phyloP scores from a whole-genome alignment of 371 early-diverging fungal genomes.

The Mucor racemosus region DNA sequence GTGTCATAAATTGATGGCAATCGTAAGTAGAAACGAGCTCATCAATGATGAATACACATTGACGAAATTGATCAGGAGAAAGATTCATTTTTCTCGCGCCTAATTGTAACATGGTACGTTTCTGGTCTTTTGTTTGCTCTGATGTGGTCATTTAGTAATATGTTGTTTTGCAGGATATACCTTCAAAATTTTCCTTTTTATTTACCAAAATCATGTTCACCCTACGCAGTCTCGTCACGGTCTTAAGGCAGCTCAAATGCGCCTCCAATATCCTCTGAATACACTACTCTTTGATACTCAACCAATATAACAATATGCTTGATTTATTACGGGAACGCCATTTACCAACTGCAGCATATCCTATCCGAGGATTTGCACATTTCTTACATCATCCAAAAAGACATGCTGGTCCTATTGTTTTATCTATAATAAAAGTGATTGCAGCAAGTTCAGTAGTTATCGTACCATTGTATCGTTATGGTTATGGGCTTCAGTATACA shows the following conservation, averaged over 20 bases:
- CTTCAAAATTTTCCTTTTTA: background rate
- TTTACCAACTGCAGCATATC: conserved; percentile 32
- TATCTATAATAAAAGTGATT: conserved; percentile 40
- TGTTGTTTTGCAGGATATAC: background rate
- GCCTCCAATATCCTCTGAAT: background rate
- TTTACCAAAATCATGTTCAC: background rate
- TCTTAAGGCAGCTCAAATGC: background rate
- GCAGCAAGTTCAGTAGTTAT: conserved; percentile 35
- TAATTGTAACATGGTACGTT: background rate
- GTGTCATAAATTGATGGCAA: conserved; percentile 40
- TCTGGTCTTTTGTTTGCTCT: background rate
- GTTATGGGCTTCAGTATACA: conserved; percentile 30
- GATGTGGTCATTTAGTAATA: background rate
- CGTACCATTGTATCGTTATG: conserved; percentile 35
- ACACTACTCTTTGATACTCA: background rate
- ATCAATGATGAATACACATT: conserved; percentile 40
- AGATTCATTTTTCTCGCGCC: background rate
- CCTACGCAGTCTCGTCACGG: conserved; percentile 1
- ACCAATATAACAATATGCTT: background rate
- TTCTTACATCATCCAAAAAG: conserved; percentile 35
- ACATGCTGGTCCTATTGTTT: conserved; percentile 36
- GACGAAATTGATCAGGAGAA: conserved; percentile 23
- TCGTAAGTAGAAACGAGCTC: conserved; percentile 38
- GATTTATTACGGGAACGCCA: conserved; percentile 3
- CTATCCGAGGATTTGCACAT: conserved; percentile 43